A percentile compares a stretch with the other conserved stretches of the same genome.
phyloP scores from a whole-genome alignment of 495 filamentous ascomycete species.

The Immersiella caudata region DNA sequence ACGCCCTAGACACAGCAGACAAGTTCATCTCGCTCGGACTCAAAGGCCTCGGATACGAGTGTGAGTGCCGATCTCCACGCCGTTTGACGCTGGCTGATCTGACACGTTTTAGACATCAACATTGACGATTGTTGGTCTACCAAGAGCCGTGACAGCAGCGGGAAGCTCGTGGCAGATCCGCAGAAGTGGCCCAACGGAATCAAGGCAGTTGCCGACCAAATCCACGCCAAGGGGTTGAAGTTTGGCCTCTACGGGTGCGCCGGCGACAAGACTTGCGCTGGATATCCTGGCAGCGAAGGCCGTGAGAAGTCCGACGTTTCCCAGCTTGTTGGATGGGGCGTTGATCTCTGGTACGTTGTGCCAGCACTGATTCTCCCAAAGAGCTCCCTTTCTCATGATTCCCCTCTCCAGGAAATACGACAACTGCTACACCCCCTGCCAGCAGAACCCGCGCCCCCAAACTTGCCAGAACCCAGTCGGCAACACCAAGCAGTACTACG shows the following conservation, averaged over 20 bases:
- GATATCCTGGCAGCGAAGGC: slow-evolving; percentile 63
- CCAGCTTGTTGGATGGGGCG: slow-evolving; percentile 65
- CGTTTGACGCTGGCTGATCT: neutral
- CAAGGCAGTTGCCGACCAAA: slow-evolving; percentile 55
- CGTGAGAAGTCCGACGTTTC: slow-evolving; percentile 65
- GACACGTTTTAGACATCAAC: slow-evolving; percentile 54
- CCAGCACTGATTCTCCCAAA: neutral
- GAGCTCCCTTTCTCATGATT: neutral
- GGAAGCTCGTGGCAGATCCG: slow-evolving; percentile 58
- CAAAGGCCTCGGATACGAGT: slow-evolving; percentile 67
- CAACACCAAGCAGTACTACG: slow-evolving; percentile 57
- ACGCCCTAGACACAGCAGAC: slow-evolving; percentile 28
- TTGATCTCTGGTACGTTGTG: slow-evolving; percentile 55
- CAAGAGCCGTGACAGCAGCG: slow-evolving; percentile 51
- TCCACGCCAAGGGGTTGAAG: slow-evolving; percentile 64
- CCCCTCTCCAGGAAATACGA: slow-evolving; percentile 60
- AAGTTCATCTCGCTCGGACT: slow-evolving; percentile 39
- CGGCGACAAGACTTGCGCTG: slow-evolving; percentile 64
- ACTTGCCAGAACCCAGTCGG: slow-evolving; percentile 57
- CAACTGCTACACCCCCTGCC: slow-evolving; percentile 55
- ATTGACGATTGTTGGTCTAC: slow-evolving; percentile 68
- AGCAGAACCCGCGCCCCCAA: slow-evolving; percentile 20
- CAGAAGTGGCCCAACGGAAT: slow-evolving; percentile 66
- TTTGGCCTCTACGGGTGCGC: slow-evolving; percentile 70
- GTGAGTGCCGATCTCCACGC: neutral